These are phyloP conservation scores for Candida verbasci DNA, from an alignment of 805 yeast genomes.

Conservation along the genomic window DNA sequence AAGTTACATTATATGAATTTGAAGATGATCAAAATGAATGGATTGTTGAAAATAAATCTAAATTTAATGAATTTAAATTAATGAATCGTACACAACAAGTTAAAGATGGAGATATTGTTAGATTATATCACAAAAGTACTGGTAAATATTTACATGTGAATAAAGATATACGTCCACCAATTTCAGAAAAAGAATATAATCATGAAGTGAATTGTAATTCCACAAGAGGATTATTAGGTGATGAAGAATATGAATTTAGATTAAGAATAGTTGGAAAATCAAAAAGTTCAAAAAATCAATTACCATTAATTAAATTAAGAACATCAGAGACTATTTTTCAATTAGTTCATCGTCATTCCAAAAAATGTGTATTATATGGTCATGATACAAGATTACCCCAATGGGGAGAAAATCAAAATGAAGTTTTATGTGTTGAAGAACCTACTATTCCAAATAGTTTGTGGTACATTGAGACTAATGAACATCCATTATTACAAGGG, in stretches of 20 bases:
- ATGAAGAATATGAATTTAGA: constrained; percentile 66
- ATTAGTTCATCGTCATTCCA: constrained; percentile 58
- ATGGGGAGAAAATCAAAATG: constrained; percentile 84
- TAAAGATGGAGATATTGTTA: constrained; percentile 52
- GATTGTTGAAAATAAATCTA: constrained; percentile 50
- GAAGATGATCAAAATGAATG: constrained; percentile 67
- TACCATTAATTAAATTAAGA: constrained; percentile 34
- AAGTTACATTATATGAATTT: constrained; percentile 67
- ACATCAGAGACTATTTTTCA: constrained; percentile 70
- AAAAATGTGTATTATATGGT: constrained; percentile 64
- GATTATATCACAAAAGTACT: constrained; percentile 68
- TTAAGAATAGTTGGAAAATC: constrained; percentile 42
- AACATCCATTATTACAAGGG: constrained; percentile 44
- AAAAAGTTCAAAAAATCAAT: constrained; percentile 28
- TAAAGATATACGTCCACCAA: constrained; percentile 71
- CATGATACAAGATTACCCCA: constrained; percentile 72
- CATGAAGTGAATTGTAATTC: constrained; percentile 77
- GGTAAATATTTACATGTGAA: constrained; percentile 66
- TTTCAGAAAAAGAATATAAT: constrained; percentile 87
- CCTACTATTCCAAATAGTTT: constrained; percentile 65
- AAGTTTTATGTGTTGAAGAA: constrained; percentile 77
- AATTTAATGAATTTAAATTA: constrained; percentile 36
- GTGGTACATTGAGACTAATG: constrained; percentile 70
- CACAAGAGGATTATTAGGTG: constrained; percentile 56
- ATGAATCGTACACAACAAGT: constrained; percentile 31